Conservation (phyloP, 768 basidiomycete genomes). For the Inosperma sp. region DNA sequence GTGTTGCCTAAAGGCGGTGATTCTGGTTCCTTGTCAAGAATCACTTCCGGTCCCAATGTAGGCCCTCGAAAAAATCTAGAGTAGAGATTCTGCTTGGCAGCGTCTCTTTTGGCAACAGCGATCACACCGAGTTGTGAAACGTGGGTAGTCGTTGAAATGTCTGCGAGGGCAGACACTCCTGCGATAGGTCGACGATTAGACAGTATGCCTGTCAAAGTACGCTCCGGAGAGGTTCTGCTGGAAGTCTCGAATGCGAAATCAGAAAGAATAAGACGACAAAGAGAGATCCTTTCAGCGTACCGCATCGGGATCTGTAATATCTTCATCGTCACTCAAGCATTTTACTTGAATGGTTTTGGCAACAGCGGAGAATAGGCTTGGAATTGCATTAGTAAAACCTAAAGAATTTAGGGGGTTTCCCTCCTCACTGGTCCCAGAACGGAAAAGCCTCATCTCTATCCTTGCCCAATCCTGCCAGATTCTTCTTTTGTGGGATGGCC, state of each 20-base stretch:
- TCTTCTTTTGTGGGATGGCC: conserved; percentile 78
- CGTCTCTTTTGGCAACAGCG: conserved; percentile 67
- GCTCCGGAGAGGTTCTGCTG: conserved; percentile 35
- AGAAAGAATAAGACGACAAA: not conserved
- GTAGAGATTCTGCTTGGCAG: conserved; percentile 73
- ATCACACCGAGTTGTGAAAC: conserved; percentile 43
- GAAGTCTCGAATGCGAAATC: conserved; percentile 1
- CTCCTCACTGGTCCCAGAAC: conserved; percentile 98
- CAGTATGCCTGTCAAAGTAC: conserved; percentile 71
- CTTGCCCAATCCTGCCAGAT: conserved; percentile 81
- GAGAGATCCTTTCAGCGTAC: not conserved
- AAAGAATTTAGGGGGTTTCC: too few relatives aligned
- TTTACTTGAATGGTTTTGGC: conserved; percentile 79
- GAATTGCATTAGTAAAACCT: not conserved
- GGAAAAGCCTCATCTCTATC: conserved; percentile 94
- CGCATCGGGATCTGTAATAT: conserved; percentile 22
- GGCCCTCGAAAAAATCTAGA: conserved; percentile 79
- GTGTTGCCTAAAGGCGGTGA: conserved; percentile 15
- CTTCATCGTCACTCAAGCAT: conserved; percentile 49
- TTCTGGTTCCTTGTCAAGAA: conserved; percentile 18
- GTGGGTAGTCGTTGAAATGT: conserved; percentile 36
- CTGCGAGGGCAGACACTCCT: conserved; percentile 47
- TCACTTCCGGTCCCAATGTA: conserved; percentile 48
- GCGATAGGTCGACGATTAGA: conserved; percentile 60
- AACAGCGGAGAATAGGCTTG: conserved; percentile 78